Conservation (phyloP, 2,329 filamentous ascomycete species). For the Pseudocercospora vitis region DNA sequence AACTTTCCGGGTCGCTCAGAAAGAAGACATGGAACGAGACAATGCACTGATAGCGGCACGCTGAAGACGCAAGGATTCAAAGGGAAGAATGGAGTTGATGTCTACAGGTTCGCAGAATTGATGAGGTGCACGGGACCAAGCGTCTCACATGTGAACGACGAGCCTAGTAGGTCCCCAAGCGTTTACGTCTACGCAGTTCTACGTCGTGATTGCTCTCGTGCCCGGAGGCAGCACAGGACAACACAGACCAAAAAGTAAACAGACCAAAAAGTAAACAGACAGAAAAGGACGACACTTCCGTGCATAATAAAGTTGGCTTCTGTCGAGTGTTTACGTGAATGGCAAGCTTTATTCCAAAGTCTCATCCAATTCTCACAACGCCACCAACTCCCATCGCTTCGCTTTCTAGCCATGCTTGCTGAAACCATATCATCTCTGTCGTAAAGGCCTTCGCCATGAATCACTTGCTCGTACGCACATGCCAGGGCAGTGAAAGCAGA, state of each 20-base stretch:
- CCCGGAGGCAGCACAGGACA: neutral
- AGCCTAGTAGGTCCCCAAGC: neutral
- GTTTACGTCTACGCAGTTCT: no score
- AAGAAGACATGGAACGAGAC: neutral
- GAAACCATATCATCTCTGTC: neutral
- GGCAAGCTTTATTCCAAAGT: neutral
- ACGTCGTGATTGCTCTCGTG: no score
- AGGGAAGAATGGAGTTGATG: no score
- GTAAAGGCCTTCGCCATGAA: neutral
- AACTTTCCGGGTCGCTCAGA: neutral
- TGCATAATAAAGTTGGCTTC: neutral
- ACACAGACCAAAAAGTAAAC: no score
- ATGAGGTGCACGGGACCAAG: neutral
- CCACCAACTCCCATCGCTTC: neutral
- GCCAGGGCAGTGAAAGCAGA: neutral
- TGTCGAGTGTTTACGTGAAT: conserved; percentile 4
- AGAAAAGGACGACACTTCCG: neutral
- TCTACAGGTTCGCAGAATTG: no score
- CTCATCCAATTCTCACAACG: neutral
- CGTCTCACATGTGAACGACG: neutral
- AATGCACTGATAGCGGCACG: neutral
- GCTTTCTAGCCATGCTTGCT: conserved; percentile 2
- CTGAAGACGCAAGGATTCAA: no score
- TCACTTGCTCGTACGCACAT: neutral
- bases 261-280: no score